Base-by-base conservation (phyloP, 345 rosid genomes). In the Hibiscus syriacus region DNA sequence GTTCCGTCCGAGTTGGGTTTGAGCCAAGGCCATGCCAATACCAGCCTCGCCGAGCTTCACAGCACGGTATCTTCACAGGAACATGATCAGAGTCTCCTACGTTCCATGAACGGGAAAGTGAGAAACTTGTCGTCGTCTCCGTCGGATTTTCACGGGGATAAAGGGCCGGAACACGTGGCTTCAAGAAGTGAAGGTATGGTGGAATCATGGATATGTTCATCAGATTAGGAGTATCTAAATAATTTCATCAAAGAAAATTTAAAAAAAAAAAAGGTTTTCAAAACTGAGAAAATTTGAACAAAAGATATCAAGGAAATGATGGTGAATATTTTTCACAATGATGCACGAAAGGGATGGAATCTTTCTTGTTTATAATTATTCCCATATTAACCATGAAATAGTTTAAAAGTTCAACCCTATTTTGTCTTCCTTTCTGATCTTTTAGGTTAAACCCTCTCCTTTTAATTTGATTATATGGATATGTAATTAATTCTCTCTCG, bases 151-250 rank as follows among this genome's bases (percentile, higher is more conserved):
- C 74, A 66, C 58, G 80, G 78, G 9, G 80, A 79, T 30, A 67
- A 72, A 20, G 76, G 64, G 23, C 72, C 78, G 7, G 84, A 76
- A 71, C 78, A 73, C 66, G 72, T 66, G 25, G 71, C 67, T 27
- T 3, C 81, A 20, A 81, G 84, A 76, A 69, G 75, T 59, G 87
- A 80, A 84, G 92, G 87, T 75, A 86, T 78, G 87, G 81, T 87
- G 71, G 96, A 84, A 76, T 83, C 91, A 38, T 90, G 98, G 97
- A 83, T 88, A 76, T 90, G 96, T 75, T 84, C 96, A 23, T 90
- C 97, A 45, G 92, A 87, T 74, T 92, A 73, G 82, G 77, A 58
- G 49, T 36, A 72, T 60, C 56, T 52, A 6, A 19, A 52, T 52
- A 52, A 1, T 26, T 8, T 41, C 12, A 32, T 11, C 5, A 30